phyloP scores from a whole-genome alignment of 2,329 filamentous ascomycete species.

The Capronia coronata region DNA sequence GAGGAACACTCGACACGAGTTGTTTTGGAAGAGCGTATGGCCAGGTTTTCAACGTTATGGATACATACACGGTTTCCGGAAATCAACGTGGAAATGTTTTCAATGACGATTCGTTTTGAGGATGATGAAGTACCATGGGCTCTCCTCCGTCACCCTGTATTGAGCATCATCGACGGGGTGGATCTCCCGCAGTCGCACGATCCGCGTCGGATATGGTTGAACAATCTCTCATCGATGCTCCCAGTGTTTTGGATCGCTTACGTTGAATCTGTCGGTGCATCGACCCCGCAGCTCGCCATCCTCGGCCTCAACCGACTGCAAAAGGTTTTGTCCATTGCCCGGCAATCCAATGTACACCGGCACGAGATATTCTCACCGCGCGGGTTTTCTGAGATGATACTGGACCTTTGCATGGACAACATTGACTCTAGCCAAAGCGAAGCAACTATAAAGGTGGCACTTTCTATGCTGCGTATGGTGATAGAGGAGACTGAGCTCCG shows the following conservation, averaged over 20 bases:
- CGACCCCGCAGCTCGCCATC: constrained; percentile 12
- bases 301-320: constrained; percentile 21
- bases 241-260: constrained; percentile 22
- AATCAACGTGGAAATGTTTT: constrained; percentile 19
- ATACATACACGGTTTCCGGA: constrained; percentile 52
- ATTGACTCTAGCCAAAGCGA: constrained; percentile 3
- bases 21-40: constrained; percentile 49
- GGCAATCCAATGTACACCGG: constrained; percentile 15
- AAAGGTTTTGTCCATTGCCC: constrained; percentile 19
- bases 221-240: constrained; percentile 15
- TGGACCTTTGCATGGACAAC: constrained; percentile 17
- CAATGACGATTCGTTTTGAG: constrained; percentile 5
- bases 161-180: constrained; percentile 19
- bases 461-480: constrained; percentile 19
- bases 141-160: constrained; percentile 19
- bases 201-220: constrained; percentile 22
- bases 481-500: constrained; percentile 16
- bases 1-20: constrained; percentile 32
- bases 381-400: constrained; percentile 17
- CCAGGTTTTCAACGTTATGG: constrained; percentile 72
- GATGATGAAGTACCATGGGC: constrained; percentile 25
- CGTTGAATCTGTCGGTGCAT: constrained; percentile 2
- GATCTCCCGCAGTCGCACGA: constrained; percentile 12
- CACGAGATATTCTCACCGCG: constrained; percentile 17
- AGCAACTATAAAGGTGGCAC: constrained; percentile 9